Base-by-base conservation (phyloP, 768 basidiomycete species). In the Phanerochaete sordida region DNA sequence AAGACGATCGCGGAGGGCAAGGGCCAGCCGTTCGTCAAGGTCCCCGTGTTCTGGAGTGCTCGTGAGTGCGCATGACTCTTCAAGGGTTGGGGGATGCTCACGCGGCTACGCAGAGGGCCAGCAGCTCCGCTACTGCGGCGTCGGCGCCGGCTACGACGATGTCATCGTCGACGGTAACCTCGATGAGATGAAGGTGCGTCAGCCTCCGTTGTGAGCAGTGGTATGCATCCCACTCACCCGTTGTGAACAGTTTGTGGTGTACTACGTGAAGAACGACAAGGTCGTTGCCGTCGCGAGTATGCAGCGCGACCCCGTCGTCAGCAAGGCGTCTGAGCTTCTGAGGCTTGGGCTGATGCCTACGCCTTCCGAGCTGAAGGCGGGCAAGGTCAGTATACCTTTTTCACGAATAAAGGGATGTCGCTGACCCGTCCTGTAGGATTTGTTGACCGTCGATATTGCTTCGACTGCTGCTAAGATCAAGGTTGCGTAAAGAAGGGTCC, bases 21-120 rank as follows among this genome's bases (percentile, higher is more conserved):
- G 59, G 77, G 76, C 31, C 82, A 85, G 62, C 83, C 87, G n/a
- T 93, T 88, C 72, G 79, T 78, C 49, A 94, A 93, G 74, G 76
- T 91, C 12, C 92, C 93, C 0, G 75, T 93, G 37, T 95, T 95
- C 76, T 95, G 94, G 94, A 92, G 90, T 69, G 90, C 91, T 23
- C 89, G 89, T 90, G 68, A 57, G 88, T 82, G 9, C 43, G 6
- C 35, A 26, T 49, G 23, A 19, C 5, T 12, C 24, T 48, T 48
- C 24, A 11, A 11, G 7, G 13, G 3, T 19, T 12, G 28, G 15
- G 31, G 3, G 23, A 23, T 21, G 31, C 26, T 56, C 48, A 39
- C 28, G 35, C 52, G 49, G 50, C 55, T 30, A 44, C 31, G 49
- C 64, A 90, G 89, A 89, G 83, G 93, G 93, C 35, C 87, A 89